Evolutionary conservation across 2,329 filamentous ascomycete species (phyloP).

Genomic region (Drechslerella coelobrocha): DNA sequence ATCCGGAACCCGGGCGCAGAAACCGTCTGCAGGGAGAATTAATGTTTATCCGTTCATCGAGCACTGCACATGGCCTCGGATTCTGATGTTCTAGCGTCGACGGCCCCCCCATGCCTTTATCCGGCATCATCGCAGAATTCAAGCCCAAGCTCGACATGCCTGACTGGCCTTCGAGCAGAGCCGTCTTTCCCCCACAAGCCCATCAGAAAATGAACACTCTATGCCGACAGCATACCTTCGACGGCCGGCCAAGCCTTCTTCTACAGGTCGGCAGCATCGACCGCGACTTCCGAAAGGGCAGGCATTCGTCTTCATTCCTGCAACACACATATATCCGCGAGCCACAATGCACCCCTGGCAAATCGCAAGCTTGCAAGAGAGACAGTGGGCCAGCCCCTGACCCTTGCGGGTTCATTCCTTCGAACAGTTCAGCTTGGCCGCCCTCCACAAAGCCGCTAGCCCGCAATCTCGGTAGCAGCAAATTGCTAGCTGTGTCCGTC

Average conservation of each 20-base stretch:
- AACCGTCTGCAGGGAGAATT: not conserved
- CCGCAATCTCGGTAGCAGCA: not conserved
- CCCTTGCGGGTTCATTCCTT: not conserved
- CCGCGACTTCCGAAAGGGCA: constrained; percentile 38
- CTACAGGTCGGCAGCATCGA: constrained; percentile 38
- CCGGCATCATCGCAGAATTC: too few species aligned
- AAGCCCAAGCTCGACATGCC: too few species aligned
- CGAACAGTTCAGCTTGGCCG: not conserved
- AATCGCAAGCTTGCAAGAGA: not conserved
- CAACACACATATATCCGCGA: too few species aligned
- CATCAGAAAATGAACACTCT: too few species aligned
- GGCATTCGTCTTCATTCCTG: constrained; percentile 10
- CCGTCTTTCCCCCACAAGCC: too few species aligned
- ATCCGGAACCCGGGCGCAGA: not conserved
- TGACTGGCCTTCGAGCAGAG: too few species aligned
- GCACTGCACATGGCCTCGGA: too few species aligned
- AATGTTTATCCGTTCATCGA: not conserved
- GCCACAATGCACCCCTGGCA: constrained; percentile 6
- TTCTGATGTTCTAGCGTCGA: too few species aligned
- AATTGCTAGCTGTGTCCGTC: not conserved
- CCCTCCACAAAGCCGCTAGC: not conserved
- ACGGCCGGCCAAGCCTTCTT: constrained; percentile 34
- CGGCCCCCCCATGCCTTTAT: too few species aligned
- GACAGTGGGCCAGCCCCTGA: not conserved
- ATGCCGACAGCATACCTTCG: not conserved